Conservation (phyloP, 2,329 filamentous ascomycete species). For the Plenodomus lindquistii region DNA sequence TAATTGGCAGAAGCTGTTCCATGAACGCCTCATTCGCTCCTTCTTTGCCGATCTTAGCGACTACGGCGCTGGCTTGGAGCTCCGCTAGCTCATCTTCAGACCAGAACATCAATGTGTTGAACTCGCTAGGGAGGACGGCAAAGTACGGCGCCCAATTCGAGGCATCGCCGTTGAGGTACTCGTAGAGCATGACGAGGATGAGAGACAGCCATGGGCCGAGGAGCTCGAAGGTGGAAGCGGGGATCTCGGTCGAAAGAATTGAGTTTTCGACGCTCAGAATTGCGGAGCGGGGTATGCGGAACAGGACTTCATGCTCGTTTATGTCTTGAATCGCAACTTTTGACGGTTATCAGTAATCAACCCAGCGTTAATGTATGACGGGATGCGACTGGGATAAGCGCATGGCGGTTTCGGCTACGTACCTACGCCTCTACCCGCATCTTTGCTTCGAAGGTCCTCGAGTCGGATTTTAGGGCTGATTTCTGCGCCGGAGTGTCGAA, state of each 20-base stretch:
- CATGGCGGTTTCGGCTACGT: slow-evolving; percentile 39
- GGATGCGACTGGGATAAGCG: background rate
- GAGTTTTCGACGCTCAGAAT: slow-evolving; percentile 78
- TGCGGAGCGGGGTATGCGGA: slow-evolving; percentile 72
- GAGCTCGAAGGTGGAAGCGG: slow-evolving; percentile 34
- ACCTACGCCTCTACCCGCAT: slow-evolving; percentile 67
- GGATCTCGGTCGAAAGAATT: slow-evolving; percentile 61
- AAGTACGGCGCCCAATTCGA: slow-evolving; percentile 82
- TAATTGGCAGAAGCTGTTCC: slow-evolving; percentile 59
- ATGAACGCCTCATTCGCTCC: slow-evolving; percentile 72
- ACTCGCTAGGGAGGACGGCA: slow-evolving; percentile 68
- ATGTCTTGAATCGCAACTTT: slow-evolving; percentile 74
- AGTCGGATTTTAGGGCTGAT: slow-evolving; percentile 63
- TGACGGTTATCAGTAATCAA: slow-evolving; percentile 10
- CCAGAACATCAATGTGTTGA: slow-evolving; percentile 95
- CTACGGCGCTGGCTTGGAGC: slow-evolving; percentile 77
- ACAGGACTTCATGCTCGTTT: slow-evolving; percentile 73
- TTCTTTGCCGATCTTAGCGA: slow-evolving; percentile 74
- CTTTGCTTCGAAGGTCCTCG: slow-evolving; percentile 59
- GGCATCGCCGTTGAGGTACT: slow-evolving; percentile 60
- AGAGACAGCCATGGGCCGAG: slow-evolving; percentile 58
- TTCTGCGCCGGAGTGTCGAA: slow-evolving; percentile 56
- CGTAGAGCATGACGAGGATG: slow-evolving; percentile 82
- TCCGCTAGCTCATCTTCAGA: slow-evolving; percentile 67
- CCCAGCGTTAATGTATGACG: background rate